Evolutionary conservation across 768 basidiomycete species (phyloP).

Genomic region (Daedaleopsis nitida): DNA sequence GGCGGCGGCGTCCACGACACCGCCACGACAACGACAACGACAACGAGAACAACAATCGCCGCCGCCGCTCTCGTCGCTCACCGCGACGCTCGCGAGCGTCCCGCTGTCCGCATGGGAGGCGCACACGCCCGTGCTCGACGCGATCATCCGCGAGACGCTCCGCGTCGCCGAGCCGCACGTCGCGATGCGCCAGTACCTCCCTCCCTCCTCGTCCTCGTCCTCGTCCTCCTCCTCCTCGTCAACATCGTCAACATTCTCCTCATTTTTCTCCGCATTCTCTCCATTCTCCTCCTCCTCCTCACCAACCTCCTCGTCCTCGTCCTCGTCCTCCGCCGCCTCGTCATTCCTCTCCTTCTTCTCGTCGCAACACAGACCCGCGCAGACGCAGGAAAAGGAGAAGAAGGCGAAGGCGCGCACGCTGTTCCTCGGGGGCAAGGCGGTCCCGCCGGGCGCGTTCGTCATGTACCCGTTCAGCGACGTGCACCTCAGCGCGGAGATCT

Average conservation of each 20-base stretch:
- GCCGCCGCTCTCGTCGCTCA: slow-evolving; percentile 34
- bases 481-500: slow-evolving; percentile 71
- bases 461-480: slow-evolving; percentile 82
- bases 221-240: too few relatives aligned
- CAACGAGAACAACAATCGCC: background rate
- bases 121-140: slow-evolving; percentile 69
- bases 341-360: too few relatives aligned
- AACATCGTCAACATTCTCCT: too few relatives aligned
- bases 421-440: slow-evolving; percentile 65
- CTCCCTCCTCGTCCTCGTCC: background rate
- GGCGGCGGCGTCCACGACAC: too few relatives aligned
- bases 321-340: too few relatives aligned
- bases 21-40: too few relatives aligned
- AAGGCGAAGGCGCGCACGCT: slow-evolving; percentile 23
- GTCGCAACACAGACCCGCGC: too few relatives aligned
- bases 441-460: slow-evolving; percentile 75
- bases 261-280: too few relatives aligned
- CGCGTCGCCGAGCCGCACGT: slow-evolving; percentile 79
- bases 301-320: too few relatives aligned
- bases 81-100: slow-evolving; percentile 55
- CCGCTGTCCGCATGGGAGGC: slow-evolving; percentile 73
- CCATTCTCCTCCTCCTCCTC: too few relatives aligned
- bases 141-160: slow-evolving; percentile 74
- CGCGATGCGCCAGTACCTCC: slow-evolving; percentile 72
- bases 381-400: too few relatives aligned